Conservation (phyloP, 1,284 basidiomycete genomes). For the Neonothopanus nambi region DNA sequence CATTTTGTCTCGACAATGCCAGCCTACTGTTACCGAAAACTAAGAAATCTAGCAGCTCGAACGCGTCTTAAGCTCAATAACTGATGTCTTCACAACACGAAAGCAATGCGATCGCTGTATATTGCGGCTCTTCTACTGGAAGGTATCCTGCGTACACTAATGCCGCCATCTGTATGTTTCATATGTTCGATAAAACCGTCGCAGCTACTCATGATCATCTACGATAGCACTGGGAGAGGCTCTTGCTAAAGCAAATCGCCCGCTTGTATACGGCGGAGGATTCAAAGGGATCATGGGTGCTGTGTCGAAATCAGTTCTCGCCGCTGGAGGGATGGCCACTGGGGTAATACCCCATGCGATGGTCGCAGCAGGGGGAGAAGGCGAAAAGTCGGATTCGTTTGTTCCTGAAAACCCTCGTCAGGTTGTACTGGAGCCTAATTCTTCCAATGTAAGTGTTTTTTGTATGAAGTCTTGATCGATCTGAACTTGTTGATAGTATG, state of each 20-base stretch:
- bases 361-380: conserved; percentile 62
- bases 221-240: conserved; percentile 69
- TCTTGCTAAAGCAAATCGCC: conserved; percentile 61
- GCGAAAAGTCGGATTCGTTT: conserved; percentile 36
- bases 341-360: conserved; percentile 84
- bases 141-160: conserved; percentile 57
- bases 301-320: conserved; percentile 70
- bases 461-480: background rate
- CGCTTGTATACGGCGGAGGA: conserved; percentile 88
- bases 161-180: conserved; percentile 69
- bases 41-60: too few species aligned
- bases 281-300: conserved; percentile 85
- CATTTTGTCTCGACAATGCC: too few species aligned
- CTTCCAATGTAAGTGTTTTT: conserved; percentile 39
- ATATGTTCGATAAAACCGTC: background rate
- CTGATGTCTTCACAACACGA: background rate
- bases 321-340: conserved; percentile 73
- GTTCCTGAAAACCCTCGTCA: background rate
- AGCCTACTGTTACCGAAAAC: too few species aligned
- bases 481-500: background rate
- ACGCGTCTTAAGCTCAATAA: too few species aligned
- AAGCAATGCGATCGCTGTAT: conserved; percentile 61
- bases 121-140: conserved; percentile 78
- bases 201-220: background rate
- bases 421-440: conserved; percentile 38